phyloP scores from a whole-genome alignment of 164 flowering plant genomes.

The Taxillus chinensis region DNA sequence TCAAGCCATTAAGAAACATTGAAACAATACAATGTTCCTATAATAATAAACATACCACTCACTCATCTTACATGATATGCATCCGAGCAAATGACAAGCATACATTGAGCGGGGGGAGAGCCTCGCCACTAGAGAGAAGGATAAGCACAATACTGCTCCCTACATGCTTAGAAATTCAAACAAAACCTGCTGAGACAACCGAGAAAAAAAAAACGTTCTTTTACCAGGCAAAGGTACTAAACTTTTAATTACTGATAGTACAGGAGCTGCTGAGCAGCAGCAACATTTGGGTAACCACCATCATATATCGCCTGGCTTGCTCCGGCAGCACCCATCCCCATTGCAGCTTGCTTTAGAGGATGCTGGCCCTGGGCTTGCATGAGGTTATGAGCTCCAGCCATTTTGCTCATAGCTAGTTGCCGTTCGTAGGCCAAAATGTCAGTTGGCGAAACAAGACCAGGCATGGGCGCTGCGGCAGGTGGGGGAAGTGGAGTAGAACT shows the following conservation, averaged over 20 bases:
- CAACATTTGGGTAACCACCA: constrained; percentile 62
- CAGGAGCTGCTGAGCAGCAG: constrained; percentile 83
- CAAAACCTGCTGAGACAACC: constrained; percentile 11
- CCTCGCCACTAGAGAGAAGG: too few relatives aligned
- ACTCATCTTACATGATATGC: not conserved
- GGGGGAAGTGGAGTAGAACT: constrained; percentile 90
- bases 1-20: too few relatives aligned
- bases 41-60: too few relatives aligned
- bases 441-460: constrained; percentile 45
- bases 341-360: constrained; percentile 49
- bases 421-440: constrained; percentile 79
- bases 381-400: constrained; percentile 67
- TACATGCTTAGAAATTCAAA: constrained; percentile 7
- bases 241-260: constrained; percentile 47
- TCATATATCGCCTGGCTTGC: constrained; percentile 79
- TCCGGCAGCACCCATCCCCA: constrained; percentile 58
- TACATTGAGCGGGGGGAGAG: too few relatives aligned
- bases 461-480: constrained; percentile 67
- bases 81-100: too few relatives aligned
- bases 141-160: constrained; percentile 6
- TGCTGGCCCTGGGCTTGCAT: constrained; percentile 71
- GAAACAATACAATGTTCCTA: too few relatives aligned
- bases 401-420: constrained; percentile 83
- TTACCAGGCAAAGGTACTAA: not conserved
- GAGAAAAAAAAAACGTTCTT: not conserved